These are phyloP conservation scores for Heliosperma pusillum DNA, from an alignment of 148 eudicot genomes.

Conservation along the genomic window DNA sequence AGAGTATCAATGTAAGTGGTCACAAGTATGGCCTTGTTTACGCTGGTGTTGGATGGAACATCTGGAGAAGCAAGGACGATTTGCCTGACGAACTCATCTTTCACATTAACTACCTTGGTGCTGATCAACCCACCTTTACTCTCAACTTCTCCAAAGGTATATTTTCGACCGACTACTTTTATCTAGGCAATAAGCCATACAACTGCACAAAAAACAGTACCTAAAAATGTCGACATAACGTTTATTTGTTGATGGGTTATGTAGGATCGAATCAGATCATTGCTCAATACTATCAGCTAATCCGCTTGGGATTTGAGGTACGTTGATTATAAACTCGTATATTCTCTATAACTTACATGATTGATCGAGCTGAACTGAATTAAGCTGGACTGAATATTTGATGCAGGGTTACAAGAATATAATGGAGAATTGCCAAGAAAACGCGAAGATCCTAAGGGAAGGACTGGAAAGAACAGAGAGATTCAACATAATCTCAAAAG, in stretches of 20 bases:
- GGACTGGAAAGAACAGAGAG: constrained; percentile 58
- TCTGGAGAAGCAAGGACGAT: constrained; percentile 70
- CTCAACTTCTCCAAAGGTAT: constrained; percentile 80
- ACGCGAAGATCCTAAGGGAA: constrained; percentile 40
- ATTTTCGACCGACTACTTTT: too few relatives aligned
- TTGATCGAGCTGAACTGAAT: background rate
- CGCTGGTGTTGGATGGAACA: constrained; percentile 74
- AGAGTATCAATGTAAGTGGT: constrained; percentile 75
- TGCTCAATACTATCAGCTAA: constrained; percentile 73
- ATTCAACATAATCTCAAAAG: constrained; percentile 66
- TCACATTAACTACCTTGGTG: constrained; percentile 72
- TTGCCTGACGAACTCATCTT: constrained; percentile 84
- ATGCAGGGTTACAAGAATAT: constrained; percentile 68
- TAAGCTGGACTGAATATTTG: background rate
- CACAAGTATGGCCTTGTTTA: constrained; percentile 77
- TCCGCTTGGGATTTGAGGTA: constrained; percentile 70
- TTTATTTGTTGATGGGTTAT: too few relatives aligned
- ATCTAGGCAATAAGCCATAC: too few relatives aligned
- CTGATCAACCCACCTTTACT: constrained; percentile 83
- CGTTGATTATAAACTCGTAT: constrained; percentile 6
- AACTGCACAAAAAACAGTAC: too few relatives aligned
- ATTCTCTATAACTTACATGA: background rate
- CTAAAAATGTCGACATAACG: too few relatives aligned
- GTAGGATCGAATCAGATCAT: constrained; percentile 69
- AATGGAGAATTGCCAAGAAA: constrained; percentile 74